Conservation (phyloP, 2,329 filamentous ascomycete species). For the Diaporthe longicolla region DNA sequence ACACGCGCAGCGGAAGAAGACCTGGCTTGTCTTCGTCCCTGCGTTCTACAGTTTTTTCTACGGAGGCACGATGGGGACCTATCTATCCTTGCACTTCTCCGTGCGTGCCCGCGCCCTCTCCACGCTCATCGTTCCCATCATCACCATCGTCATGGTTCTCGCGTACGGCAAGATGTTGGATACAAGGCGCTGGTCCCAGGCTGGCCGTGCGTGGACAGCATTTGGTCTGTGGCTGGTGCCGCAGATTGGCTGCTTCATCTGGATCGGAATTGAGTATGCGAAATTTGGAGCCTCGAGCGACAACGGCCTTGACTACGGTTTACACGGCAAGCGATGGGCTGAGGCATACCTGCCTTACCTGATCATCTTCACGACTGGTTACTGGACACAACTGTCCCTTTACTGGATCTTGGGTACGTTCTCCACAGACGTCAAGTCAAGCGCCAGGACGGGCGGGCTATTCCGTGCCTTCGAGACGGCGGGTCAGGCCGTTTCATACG, state of each 20-base stretch:
- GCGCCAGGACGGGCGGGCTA: conserved; percentile 49
- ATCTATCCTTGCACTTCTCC: conserved; percentile 52
- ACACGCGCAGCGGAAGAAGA: conserved; percentile 48
- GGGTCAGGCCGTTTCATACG: conserved; percentile 51
- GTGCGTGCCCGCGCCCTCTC: conserved; percentile 52
- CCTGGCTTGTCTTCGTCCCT: conserved; percentile 52
- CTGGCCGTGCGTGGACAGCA: conserved; percentile 48
- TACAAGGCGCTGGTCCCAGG: conserved; percentile 48
- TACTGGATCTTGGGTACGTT: conserved; percentile 57
- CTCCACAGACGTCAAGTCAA: conserved; percentile 52
- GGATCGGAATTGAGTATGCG: conserved; percentile 46
- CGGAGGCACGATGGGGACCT: conserved; percentile 55
- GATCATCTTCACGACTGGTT: conserved; percentile 42
- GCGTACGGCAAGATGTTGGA: conserved; percentile 42
- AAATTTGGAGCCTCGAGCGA: conserved; percentile 28
- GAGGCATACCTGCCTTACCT: conserved; percentile 42
- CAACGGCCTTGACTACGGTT: conserved; percentile 35
- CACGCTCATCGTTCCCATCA: conserved; percentile 47
- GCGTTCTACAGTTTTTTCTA: conserved; percentile 57
- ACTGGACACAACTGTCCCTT: conserved; percentile 45
- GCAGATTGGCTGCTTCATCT: conserved; percentile 50
- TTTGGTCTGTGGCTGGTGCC: conserved; percentile 50
- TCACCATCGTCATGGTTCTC: conserved; percentile 49
- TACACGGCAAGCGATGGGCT: conserved; percentile 39
- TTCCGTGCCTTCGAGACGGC: conserved; percentile 50